These are phyloP conservation scores for Cutaneotrichosporon daszewskae DNA, from an alignment of 1,284 basidiomycete genomes.

Conservation along the genomic window DNA sequence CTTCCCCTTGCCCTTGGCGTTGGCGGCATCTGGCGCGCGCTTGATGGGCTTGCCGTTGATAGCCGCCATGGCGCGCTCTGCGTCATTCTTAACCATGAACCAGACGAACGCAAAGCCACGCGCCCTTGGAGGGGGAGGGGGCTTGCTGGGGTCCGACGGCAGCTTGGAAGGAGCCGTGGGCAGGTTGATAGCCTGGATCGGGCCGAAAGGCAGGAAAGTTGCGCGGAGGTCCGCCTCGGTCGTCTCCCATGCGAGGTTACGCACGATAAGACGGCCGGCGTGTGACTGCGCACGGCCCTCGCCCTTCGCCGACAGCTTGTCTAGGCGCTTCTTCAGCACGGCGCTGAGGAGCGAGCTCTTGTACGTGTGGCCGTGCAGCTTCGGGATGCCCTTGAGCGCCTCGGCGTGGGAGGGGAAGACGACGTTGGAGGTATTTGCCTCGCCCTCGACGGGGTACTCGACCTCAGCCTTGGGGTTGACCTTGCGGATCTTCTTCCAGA, in stretches of 20 bases:
- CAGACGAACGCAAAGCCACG: slow-evolving; percentile 95
- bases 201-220: slow-evolving; percentile 81
- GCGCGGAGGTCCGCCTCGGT: slow-evolving; percentile 80
- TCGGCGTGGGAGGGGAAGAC: slow-evolving; percentile 67
- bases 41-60: slow-evolving; percentile 72
- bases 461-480: slow-evolving; percentile 61
- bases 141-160: slow-evolving; percentile 44
- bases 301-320: slow-evolving; percentile 53
- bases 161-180: slow-evolving; percentile 54
- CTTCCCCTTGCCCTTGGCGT: slow-evolving; percentile 43
- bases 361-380: slow-evolving; percentile 89
- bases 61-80: slow-evolving; percentile 72
- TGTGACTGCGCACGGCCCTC: slow-evolving; percentile 49
- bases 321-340: slow-evolving; percentile 82
- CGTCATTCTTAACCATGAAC: slow-evolving; percentile 82
- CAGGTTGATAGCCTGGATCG: slow-evolving; percentile 78
- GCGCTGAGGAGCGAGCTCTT: slow-evolving; percentile 81
- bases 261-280: slow-evolving; percentile 79
- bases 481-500: slow-evolving; percentile 84
- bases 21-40: slow-evolving; percentile 34
- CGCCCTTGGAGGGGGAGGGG: slow-evolving; percentile 50
- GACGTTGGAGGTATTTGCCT: slow-evolving; percentile 58
- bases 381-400: slow-evolving; percentile 67
- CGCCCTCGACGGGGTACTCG: slow-evolving; percentile 57
- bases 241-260: slow-evolving; percentile 78